Evolutionary conservation across 1,139 yeast genomes (phyloP).

Genomic region (Hansenula lynferdii): DNA sequence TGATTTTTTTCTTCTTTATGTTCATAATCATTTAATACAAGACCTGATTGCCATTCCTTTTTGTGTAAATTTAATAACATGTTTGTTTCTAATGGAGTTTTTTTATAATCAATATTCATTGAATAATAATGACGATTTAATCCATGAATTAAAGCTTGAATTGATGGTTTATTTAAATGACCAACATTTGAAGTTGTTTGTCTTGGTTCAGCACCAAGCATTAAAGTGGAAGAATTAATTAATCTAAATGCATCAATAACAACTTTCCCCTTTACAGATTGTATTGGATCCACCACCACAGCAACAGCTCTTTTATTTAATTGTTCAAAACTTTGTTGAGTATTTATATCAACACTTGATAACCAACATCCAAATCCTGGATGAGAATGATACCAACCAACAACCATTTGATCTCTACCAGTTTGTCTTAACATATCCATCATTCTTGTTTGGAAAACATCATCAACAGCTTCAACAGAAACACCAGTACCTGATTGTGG

Average conservation of each 20-base stretch:
- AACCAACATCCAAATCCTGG: constrained; percentile 99
- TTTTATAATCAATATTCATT: constrained; percentile 88
- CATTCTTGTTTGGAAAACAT: constrained; percentile 98
- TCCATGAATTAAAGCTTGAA: constrained; percentile 96
- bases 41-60: constrained; percentile 94
- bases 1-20: constrained; percentile 74
- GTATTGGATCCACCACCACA: constrained; percentile 96
- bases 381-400: constrained; percentile 99
- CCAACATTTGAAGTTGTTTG: constrained; percentile 97
- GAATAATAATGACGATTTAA: constrained; percentile 96
- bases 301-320: constrained; percentile 94
- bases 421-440: constrained; percentile 99
- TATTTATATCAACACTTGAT: constrained; percentile 93
- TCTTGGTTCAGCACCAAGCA: constrained; percentile 98
- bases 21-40: constrained; percentile 72
- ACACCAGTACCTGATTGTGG: constrained; percentile 99
- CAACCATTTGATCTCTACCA: constrained; percentile 98
- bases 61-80: constrained; percentile 94
- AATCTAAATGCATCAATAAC: constrained; percentile 98
- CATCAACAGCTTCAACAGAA: constrained; percentile 98
- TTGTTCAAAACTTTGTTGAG: constrained; percentile 97
- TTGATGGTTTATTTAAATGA: constrained; percentile 93
- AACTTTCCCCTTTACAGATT: constrained; percentile 97
- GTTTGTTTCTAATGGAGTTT: constrained; percentile 87
- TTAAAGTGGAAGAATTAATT: constrained; percentile 79